Base-by-base conservation (phyloP, 2,329 filamentous ascomycete genomes). In the Colletotrichum lini region DNA sequence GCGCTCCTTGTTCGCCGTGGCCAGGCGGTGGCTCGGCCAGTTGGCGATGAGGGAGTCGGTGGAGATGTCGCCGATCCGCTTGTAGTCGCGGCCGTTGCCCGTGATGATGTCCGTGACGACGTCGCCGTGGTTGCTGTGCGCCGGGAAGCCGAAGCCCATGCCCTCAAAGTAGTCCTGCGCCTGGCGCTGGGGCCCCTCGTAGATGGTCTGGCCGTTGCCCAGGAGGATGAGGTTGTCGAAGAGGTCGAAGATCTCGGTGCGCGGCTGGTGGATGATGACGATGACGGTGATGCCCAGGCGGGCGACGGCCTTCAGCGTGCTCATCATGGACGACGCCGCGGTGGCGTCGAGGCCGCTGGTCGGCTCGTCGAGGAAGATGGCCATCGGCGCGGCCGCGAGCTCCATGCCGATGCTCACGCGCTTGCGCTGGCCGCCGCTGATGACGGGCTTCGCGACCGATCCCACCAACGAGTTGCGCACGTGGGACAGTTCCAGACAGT, bases 61-160 rank as follows among this genome's bases (percentile, higher is more conserved):
- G 44, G 82, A 84, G 38, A 86, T 81, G 49, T 88, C 84, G 5
- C 84, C 85, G 0, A 75, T 76, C 4, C 71, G 74, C 73, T 88
- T 87, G 78, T 90, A 89, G 15, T 81, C 76, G 16, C 83, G 79
- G 0, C 88, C 88, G 72, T 89, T 87, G 3, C 88, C 88, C 0
- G 87, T 88, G 74, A 90, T 86, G 73, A 91, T 90, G 64, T 91
- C 89, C n/a, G 89, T 89, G 30, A 91, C 83, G 1, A 87, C 81
- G 72, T 91, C 89, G 10, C 86, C 89, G 7, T 84, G 84, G 73
- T 91, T 91, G 54, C 81, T 82, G 67, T 86, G 81, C 18, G 78
- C 70, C 0, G 84, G 84, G 69, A 91, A 88, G 0, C 77, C 74
- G 76, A 86, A 90, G 2, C 89, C 88, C 15, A 87, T 78, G 44